Percentiles rank a stretch among this genome's conserved stretches.
phyloP scores from a whole-genome alignment of 2,329 filamentous ascomycete genomes.

The Beauveria sp. region DNA sequence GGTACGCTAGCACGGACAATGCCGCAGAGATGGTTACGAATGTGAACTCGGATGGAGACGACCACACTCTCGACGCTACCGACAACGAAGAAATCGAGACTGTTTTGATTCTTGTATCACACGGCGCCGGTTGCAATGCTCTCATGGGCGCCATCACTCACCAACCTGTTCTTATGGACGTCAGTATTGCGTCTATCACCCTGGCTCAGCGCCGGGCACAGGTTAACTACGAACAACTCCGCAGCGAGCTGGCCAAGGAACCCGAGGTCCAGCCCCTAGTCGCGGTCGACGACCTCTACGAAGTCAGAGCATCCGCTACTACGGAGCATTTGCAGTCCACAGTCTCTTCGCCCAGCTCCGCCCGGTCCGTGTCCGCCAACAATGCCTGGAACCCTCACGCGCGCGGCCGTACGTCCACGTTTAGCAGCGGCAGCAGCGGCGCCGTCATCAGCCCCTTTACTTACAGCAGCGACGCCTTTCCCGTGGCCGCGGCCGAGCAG shows the following conservation, averaged over 20 bases:
- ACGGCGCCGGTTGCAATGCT: conserved; percentile 93
- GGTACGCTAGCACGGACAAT: conserved; percentile 59
- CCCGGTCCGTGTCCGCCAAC: conserved; percentile 26
- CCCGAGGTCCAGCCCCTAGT: conserved; percentile 24
- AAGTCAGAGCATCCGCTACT: conserved; percentile 66
- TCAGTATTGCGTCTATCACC: conserved; percentile 83
- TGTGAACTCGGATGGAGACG: conserved; percentile 18
- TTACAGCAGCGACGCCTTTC: conserved; percentile 33
- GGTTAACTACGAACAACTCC: conserved; percentile 29
- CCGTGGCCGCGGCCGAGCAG: conserved; percentile 25
- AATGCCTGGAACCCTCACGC: conserved; percentile 21
- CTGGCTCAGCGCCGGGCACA: conserved; percentile 64
- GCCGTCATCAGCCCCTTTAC: conserved; percentile 28
- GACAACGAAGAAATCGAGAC: conserved; percentile 57
- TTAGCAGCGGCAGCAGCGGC: conserved; percentile 17
- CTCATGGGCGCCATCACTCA: conserved; percentile 86
- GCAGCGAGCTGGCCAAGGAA: conserved; percentile 18
- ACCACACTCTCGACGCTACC: conserved; percentile 21
- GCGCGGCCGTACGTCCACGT: conserved; percentile 30
- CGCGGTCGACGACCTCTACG: conserved; percentile 55
- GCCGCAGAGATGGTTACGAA: conserved; percentile 45
- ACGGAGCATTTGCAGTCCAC: conserved; percentile 60
- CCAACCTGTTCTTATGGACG: conserved; percentile 83
- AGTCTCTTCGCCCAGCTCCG: conserved; percentile 27
- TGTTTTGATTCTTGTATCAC: conserved; percentile 81